Conservation (phyloP, 2,329 filamentous ascomycete species). For the Colletotrichum endophyticum region DNA sequence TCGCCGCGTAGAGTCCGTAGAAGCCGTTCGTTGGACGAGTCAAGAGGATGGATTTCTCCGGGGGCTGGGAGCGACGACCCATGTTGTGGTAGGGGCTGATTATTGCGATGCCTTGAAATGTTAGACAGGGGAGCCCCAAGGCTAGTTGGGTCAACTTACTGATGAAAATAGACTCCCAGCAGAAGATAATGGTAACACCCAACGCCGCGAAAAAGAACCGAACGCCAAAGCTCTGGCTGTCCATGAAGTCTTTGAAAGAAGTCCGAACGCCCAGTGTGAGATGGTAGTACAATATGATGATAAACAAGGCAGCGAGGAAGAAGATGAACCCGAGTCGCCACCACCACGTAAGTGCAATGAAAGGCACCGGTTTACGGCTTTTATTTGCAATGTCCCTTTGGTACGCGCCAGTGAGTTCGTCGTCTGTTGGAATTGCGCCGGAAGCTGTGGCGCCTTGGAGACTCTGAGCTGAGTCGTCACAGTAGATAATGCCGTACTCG, state of each 20-base stretch:
- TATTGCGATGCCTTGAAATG: conserved; percentile 44
- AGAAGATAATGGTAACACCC: conserved; percentile 44
- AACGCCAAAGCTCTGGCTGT: conserved; percentile 45
- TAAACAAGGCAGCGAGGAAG: conserved; percentile 36
- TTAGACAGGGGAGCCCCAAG: neutral
- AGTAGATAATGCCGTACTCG: conserved; percentile 35
- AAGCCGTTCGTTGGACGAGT: conserved; percentile 50
- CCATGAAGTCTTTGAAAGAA: conserved; percentile 37
- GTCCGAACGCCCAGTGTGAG: conserved; percentile 24
- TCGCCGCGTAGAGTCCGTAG: conserved; percentile 44
- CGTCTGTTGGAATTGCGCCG: neutral
- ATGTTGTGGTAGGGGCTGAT: conserved; percentile 50
- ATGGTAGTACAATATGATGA: conserved; percentile 46
- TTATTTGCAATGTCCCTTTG: neutral
- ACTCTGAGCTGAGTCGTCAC: conserved; percentile 28
- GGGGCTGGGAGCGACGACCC: conserved; percentile 33
- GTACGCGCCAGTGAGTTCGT: neutral
- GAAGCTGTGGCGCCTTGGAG: conserved; percentile 1
- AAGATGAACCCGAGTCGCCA: conserved; percentile 37
- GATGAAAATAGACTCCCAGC: conserved; percentile 45
- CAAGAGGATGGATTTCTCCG: conserved; percentile 43
- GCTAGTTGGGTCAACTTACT: conserved; percentile 27
- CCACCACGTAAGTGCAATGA: conserved; percentile 37
- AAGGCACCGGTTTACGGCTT: conserved; percentile 28
- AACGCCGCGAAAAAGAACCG: conserved; percentile 46